Evolutionary conservation across 805 yeast species (phyloP).

Genomic region (Suhomyces kilbournensis): DNA sequence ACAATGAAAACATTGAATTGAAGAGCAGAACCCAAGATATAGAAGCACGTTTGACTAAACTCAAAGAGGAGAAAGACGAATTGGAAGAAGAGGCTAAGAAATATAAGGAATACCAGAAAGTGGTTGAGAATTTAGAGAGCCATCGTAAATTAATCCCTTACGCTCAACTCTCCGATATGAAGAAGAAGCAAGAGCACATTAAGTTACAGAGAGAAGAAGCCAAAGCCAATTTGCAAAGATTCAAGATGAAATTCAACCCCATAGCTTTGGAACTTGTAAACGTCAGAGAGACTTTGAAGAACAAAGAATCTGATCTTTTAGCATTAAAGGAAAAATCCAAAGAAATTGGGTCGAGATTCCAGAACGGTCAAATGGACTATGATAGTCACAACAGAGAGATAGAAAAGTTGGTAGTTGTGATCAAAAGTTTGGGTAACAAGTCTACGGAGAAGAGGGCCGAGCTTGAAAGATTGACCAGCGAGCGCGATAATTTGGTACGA

Average conservation of each 20-base stretch:
- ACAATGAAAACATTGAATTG: conserved; percentile 34
- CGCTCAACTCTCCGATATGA: conserved; percentile 39
- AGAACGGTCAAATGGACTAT: conserved; percentile 3
- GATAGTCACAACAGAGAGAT: conserved; percentile 13
- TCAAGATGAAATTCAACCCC: conserved; percentile 23
- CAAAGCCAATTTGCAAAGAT: conserved; percentile 27
- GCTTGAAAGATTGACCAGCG: conserved; percentile 8
- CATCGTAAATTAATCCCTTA: conserved; percentile 42
- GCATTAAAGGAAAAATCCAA: conserved; percentile 3
- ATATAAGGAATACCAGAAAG: conserved; percentile 45
- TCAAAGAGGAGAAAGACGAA: conserved; percentile 35
- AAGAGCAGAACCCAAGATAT: conserved; percentile 24
- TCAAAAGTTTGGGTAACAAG: conserved; percentile 5
- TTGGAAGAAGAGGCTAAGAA: conserved; percentile 46
- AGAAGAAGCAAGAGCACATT: conserved; percentile 27
- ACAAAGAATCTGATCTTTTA: neutral
- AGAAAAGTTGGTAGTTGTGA: conserved; percentile 16
- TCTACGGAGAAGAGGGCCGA: conserved; percentile 12
- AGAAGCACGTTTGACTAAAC: conserved; percentile 25
- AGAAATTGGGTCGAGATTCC: conserved; percentile 6
- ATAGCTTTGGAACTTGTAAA: conserved; percentile 12
- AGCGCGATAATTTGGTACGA: conserved; percentile 9
- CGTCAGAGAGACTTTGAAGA: neutral
- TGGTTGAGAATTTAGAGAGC: conserved; percentile 35
- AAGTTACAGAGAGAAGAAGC: conserved; percentile 36